These are phyloP conservation scores for Gastrolobium bilobum DNA, from an alignment of 306 rosid species.

Conservation along the genomic window DNA sequence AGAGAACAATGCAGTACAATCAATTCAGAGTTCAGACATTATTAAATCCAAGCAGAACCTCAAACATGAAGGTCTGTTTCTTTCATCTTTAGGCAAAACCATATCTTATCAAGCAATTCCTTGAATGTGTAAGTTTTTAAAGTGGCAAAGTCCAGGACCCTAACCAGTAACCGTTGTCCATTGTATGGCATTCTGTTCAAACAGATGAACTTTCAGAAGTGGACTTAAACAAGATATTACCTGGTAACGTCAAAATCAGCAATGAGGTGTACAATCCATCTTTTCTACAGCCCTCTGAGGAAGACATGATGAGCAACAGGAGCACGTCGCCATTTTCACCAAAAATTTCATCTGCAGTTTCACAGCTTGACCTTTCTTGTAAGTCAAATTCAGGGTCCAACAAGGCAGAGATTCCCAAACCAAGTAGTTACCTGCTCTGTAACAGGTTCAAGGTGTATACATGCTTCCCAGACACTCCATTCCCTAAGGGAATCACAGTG, in stretches of 20 bases:
- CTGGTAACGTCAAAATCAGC: slow-evolving; percentile 13
- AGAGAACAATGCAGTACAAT: slow-evolving; percentile 27
- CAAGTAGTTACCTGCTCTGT: slow-evolving; percentile 51
- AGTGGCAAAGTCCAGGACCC: not conserved
- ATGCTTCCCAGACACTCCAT: slow-evolving; percentile 49
- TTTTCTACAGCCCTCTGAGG: slow-evolving; percentile 20
- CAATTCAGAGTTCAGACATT: slow-evolving; percentile 23
- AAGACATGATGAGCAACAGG: slow-evolving; percentile 22
- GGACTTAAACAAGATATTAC: slow-evolving; percentile 15
- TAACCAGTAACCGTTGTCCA: not conserved
- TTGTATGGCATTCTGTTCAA: slow-evolving; percentile 11
- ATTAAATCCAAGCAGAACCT: slow-evolving; percentile 21
- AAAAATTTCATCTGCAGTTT: slow-evolving; percentile 33
- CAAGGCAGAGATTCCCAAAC: slow-evolving; percentile 1
- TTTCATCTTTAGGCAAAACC: slow-evolving; percentile 29
- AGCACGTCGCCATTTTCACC: slow-evolving; percentile 24
- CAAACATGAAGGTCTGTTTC: slow-evolving; percentile 33
- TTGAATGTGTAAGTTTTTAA: not conserved
- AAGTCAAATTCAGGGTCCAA: slow-evolving; percentile 28
- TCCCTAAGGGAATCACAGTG: slow-evolving; percentile 48
- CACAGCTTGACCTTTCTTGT: slow-evolving; percentile 30
- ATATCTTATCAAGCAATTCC: not conserved
- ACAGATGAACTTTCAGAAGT: slow-evolving; percentile 46
- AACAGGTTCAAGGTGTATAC: slow-evolving; percentile 62
- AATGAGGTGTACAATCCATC: slow-evolving; percentile 31